Evolutionary conservation across 306 rosid species (phyloP), one percentile per base, ranked within the genome.

Genomic region (Trifolium dubium): DNA sequence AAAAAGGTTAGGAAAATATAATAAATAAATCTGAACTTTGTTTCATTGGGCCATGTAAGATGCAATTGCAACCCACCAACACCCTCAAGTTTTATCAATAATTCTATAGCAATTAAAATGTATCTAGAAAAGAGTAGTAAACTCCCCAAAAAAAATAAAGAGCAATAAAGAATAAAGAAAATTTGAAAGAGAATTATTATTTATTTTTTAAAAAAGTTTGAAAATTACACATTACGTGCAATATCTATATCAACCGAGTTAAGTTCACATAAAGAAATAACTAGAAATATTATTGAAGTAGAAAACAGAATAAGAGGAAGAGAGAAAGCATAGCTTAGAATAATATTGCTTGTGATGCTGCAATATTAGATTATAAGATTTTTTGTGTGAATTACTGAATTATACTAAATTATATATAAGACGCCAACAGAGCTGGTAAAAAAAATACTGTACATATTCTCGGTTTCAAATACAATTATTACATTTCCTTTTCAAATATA

Each of bases 41-140:
- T 32, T 63, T 51, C 39, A 54, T 68, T 8, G 66, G 65, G 8
- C 19, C 73, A 65, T 3, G 10, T 3, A 41, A 71, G 81, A 64
- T 81, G 81, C 71, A 65, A 76, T 77, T 81, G 81, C 71, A 65
- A 72, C 67, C 81, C 75, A 77, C 79, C 75, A 81, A 59, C 44
- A 10, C 23, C 54, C 30, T 15, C 43, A 18, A 30, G 35, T n/a
- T 80, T 74, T 75, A 40, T 68, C 69, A 75, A 75, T 75, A 63
- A 75, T 81, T 75, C 69, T 64, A 56, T 76, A 47, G 6, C 71
- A 76, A 23, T 67, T 71, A 58, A 64, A 71, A 65, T 71, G 84
- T 71, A 65, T 76, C 74, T 55, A 35, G 10, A 17, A 66, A 64
- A 43, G 28, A 64, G 47, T 49, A 64, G 41, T 12, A 64, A n/a